Evolutionary conservation across 2,329 filamentous ascomycete genomes (phyloP), one percentile per base, ranked within the genome.

Genomic region (Pyrenophora graminea): DNA sequence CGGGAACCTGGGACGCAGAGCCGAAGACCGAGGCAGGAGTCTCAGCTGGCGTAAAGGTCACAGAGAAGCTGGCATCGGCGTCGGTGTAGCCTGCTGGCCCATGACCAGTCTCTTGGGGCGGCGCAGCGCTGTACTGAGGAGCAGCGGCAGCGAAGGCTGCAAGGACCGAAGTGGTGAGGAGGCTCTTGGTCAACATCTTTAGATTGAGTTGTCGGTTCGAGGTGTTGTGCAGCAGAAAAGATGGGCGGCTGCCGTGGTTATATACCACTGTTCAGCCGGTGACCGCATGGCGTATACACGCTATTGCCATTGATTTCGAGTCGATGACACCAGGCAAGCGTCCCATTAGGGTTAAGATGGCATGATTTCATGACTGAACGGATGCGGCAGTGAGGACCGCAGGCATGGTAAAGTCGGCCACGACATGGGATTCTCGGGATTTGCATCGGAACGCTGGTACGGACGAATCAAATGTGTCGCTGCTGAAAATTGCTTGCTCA

Each of bases 11-110:
- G 39, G 77, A 79, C 59, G 76, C 73, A 10, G 69, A 65, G 6
- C 76, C 76, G 51, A 80, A 80, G 38, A 65, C 67, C 19, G 71
- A 72, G 31, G 77, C 75, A 4, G 76, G 54, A 32, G 71, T 62
- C 13, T 59, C 66, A 39, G 62, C 58, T 10, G 70, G 60, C 6
- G 68, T 63, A 17, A 56, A 58, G 67, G 67, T 49, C 21, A 72
- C 67, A 6, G 67, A 69, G 63, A 75, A 77, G 18, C 75, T 72
- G 31, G 75, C 76, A 63, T 77, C 73, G 7, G 72, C 77, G 54
- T 76, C 67, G 17, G 67, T 71, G 68, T 80, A 80, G 34, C 77
- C 78, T 48, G 76, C 78, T 48, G 76, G 45, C 13, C 74, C 74
- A 6, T 48, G 34, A 30, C n/a, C 39, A 12, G 34, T 39, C 25